Percentiles rank a stretch among this genome's conserved stretches.
Conservation (phyloP, 2,329 filamentous ascomycete genomes). For the Lomentospora prolificans region DNA sequence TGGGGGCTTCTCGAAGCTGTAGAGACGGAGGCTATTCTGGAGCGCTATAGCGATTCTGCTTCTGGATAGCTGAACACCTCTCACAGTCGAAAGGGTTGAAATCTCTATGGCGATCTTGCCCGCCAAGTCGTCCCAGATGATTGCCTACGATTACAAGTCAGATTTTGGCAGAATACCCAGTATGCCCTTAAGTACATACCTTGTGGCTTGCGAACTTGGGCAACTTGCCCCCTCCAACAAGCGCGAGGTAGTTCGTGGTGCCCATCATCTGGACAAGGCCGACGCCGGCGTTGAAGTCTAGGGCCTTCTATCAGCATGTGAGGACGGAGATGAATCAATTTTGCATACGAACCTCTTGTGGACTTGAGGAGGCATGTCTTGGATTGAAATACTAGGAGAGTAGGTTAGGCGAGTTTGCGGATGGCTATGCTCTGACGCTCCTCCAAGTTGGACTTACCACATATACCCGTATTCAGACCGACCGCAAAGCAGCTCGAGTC, state of each 20-base stretch:
- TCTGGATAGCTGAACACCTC: conserved; percentile 67
- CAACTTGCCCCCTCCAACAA: conserved; percentile 78
- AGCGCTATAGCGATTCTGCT: conserved; percentile 72
- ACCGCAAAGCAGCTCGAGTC: conserved; percentile 80
- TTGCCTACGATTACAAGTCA: conserved; percentile 38
- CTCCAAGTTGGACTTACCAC: conserved; percentile 48
- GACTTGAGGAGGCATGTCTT: conserved; percentile 61
- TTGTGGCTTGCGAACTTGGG: conserved; percentile 86
- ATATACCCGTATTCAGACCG: conserved; percentile 77
- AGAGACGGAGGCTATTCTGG: conserved; percentile 72
- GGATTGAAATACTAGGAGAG: conserved; percentile 55
- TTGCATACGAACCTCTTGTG: conserved; percentile 28
- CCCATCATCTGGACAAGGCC: conserved; percentile 80
- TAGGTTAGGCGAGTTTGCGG: conserved; percentile 13
- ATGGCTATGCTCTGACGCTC: no score
- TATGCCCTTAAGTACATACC: no score
- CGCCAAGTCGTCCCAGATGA: conserved; percentile 86
- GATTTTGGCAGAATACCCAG: no score
- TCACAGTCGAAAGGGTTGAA: conserved; percentile 69
- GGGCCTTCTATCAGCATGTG: not conserved
- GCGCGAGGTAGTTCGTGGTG: conserved; percentile 74
- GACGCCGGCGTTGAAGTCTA: conserved; percentile 73
- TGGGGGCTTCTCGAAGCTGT: conserved; percentile 65
- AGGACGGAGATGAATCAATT: not conserved
- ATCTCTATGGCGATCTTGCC: conserved; percentile 65